phyloP scores from a whole-genome alignment of 805 yeast genomes.

The Barnettozyma populi region DNA sequence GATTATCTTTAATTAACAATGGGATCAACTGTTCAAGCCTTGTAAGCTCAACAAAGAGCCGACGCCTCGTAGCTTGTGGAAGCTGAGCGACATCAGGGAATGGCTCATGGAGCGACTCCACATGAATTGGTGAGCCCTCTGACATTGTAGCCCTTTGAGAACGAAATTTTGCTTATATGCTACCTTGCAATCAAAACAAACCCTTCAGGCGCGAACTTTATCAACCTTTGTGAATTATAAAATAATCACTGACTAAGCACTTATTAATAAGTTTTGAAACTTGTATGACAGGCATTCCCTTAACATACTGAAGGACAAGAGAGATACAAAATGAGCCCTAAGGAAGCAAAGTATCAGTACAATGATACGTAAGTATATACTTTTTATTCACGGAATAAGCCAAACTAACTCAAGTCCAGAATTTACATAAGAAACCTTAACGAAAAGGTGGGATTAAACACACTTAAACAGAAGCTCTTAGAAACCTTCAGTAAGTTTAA shows the following conservation, averaged over 20 bases:
- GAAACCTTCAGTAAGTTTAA: constrained; percentile 42
- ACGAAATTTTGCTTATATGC: neutral
- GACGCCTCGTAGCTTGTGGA: neutral
- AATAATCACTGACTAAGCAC: neutral
- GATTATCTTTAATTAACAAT: neutral
- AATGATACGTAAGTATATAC: constrained; percentile 21
- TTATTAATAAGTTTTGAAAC: neutral
- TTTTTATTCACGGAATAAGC: no score
- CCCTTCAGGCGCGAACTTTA: no score
- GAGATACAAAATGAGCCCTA: neutral
- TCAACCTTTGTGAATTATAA: no score
- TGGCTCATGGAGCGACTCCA: neutral
- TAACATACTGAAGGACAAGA: neutral
- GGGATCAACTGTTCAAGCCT: neutral
- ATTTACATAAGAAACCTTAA: constrained; percentile 64
- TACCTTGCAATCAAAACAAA: neutral
- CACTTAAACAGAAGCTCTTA: constrained; percentile 39
- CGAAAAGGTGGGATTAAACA: constrained; percentile 55
- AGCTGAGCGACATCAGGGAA: neutral
- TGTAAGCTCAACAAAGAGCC: neutral
- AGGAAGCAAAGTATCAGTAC: constrained; percentile 8
- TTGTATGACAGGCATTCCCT: neutral
- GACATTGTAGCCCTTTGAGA: neutral
- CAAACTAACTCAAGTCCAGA: constrained; percentile 5
- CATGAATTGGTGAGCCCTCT: neutral